phyloP scores from a whole-genome alignment of 768 basidiomycete genomes.

The Lentinula raphanica region DNA sequence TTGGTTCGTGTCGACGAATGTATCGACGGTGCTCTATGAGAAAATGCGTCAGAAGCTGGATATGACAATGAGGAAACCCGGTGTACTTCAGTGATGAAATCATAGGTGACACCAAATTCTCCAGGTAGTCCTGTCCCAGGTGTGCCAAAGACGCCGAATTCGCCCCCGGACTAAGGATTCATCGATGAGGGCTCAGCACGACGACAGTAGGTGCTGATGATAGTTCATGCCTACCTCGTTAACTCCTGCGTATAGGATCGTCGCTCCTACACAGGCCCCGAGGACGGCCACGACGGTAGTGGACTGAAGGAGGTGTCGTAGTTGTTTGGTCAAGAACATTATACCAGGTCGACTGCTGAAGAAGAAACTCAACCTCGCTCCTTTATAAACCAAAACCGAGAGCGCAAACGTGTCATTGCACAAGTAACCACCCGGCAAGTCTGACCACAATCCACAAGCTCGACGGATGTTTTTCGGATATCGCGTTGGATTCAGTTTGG shows the following conservation, averaged over 20 bases:
- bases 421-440: not conserved
- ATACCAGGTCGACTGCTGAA: not conserved
- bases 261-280: constrained; percentile 17
- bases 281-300: not conserved
- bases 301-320: not conserved
- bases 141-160: constrained; percentile 37
- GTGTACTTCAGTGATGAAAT: constrained; percentile 43
- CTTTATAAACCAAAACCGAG: not conserved
- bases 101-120: constrained; percentile 36
- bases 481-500: not conserved
- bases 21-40: constrained; percentile 37
- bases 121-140: constrained; percentile 39
- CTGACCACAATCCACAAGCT: not conserved
- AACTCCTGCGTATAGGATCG: constrained; percentile 40
- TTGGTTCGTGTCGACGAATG: constrained; percentile 42
- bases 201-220: not conserved
- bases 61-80: not conserved
- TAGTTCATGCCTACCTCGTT: constrained; percentile 38
- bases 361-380: not conserved
- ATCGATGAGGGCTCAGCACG: not conserved
- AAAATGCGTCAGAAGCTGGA: not conserved
- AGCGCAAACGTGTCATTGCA: not conserved
- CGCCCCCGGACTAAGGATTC: constrained; percentile 40
- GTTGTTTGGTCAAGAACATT: not conserved
- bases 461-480: not conserved